Evolutionary conservation across 805 yeast species (phyloP), one percentile per base, ranked within the genome.

Genomic region (Ogataea wickerhamii): DNA sequence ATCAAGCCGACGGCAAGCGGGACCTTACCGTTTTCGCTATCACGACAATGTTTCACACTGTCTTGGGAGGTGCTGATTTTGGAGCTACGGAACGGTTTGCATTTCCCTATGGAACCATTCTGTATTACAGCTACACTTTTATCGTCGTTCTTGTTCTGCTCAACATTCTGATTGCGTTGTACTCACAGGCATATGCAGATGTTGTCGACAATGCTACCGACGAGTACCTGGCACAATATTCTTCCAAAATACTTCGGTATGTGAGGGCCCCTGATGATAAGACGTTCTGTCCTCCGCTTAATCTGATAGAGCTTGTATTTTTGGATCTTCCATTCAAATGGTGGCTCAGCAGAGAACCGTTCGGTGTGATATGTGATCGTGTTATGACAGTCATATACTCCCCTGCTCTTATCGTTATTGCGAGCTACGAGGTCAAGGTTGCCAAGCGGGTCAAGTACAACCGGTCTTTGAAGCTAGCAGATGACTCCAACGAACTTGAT

Each of bases 221-320:
- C 54, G 95, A 87, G 58, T 87, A 82, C 55, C 73, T 87, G 67
- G 94, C 94, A 0, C 71, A 86, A 37, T 84, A 84, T 48, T 85
- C 95, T 4, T 83, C 83, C 45, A 86, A 87, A 67, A 86, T 94
- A 0, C 70, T 87, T 49, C 71, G 89, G 44, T 87, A 83, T 56
- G 78, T 87, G 37, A 71, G 96, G 50, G 95, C 95, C 0, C 96
- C 96, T 0, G 96, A 87, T 63, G 81, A 78, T 41, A 78, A 83
- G 53, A 83, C 87, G 28, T 87, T 77, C 56, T 88, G 86, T 18
- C 91, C 96, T 4, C 96, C 96, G 4, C 71, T 86, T 47, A 87
- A 87, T 57, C 58, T 87, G 48, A 61, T 87, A 37, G 96, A 87
- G 59, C 34, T 81, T 1, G 32, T 75, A 6, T 49, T 79, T 4